Base-by-base conservation (phyloP, 192 early-diverging fungal species). In the Gaertneriomyces sp. region DNA sequence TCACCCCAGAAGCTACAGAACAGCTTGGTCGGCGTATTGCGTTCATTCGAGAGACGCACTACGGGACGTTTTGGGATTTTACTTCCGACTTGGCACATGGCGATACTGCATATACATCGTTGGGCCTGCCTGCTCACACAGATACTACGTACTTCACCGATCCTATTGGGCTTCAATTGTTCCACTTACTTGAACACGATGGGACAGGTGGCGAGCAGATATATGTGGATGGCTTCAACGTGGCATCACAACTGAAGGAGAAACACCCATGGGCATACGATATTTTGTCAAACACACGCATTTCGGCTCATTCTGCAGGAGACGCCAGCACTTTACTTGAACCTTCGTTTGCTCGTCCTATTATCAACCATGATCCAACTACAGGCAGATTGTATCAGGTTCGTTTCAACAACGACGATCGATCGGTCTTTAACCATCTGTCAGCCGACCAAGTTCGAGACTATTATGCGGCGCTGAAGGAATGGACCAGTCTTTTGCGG, bases 121-220 rank as follows among this genome's bases (percentile, higher is more conserved):
- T 92, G 7, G 84, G 82, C 0, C 75, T 93, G 4, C 85, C 82
- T 42, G 90, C 87, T 16, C 91, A 93, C 61, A 93, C 90, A 0
- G 91, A 93, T 71, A 90, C 85, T 8, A 92, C 90, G 1, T 93
- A 93, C 68, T 93, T 93, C 63, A 91, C 91, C 0, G 91, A 93
- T 60, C 91, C 91, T 6, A 74, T 81, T 9, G 91, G 86, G 1
- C 71, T 93, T 12, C 91, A 93, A 71, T 81, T 92, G 72, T 91
- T 91, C 68, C 91, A 93, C 64, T 67, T 89, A 41, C 65, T 91
- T 8, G 82, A 88, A 65, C 86, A 86, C 60, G 59, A 79, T 0
- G 89, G 89, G 7, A 70, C 69, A 20, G 91, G 91, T 16, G 91
- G 91, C 9, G 76, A 88, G 40, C 90, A 88, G 10, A 63, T 92